Evolutionary conservation across 2,329 filamentous ascomycete genomes (phyloP), one percentile per base, ranked within the genome.

Genomic region (Lasiodiplodia sp.): DNA sequence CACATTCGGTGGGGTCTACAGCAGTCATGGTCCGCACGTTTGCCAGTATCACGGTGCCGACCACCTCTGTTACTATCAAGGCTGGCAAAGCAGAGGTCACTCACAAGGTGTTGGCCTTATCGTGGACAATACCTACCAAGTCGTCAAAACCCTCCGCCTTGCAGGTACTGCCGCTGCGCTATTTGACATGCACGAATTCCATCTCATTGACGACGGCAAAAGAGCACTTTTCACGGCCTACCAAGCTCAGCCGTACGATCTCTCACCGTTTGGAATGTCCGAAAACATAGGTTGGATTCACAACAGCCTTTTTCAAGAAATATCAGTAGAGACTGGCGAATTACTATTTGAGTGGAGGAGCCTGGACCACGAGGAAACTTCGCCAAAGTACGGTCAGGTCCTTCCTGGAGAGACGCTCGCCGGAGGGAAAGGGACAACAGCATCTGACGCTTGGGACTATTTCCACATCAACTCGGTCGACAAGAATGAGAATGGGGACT

Each of bases 311-410:
- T 86, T 86, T 68, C 84, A 86, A 71, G 85, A 87, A 74, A 77
- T 87, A 38, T 83, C 87, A 64, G 85, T 87, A 40, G 80, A 84
- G 23, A 87, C 85, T 2, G 86, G 86, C 2, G 79, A 83, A 47
- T 74, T 88, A 2, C 70, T 88, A 12, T 89, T 88, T 70, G 86
- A 89, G 71, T 89, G 87, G 87, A 81, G 81, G 31, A 85, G 84
- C 70, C 77, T 88, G 8, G 85, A 88, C 67, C 85, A 88, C 74
- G 80, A 87, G 79, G 68, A 79, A 75, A 2, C 77, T 81, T 37
- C 84, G 84, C 21, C 75, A 76, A 4, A 75, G 75, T 64, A 70
- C 70, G 44, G 71, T 72, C 49, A 18, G 52, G 25, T 78, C 80
- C 69, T 76, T 80, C 67, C 71, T 69, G 2, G 81, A 77, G 70